phyloP scores from a whole-genome alignment of 306 rosid genomes.

The Cucumis hystrix region DNA sequence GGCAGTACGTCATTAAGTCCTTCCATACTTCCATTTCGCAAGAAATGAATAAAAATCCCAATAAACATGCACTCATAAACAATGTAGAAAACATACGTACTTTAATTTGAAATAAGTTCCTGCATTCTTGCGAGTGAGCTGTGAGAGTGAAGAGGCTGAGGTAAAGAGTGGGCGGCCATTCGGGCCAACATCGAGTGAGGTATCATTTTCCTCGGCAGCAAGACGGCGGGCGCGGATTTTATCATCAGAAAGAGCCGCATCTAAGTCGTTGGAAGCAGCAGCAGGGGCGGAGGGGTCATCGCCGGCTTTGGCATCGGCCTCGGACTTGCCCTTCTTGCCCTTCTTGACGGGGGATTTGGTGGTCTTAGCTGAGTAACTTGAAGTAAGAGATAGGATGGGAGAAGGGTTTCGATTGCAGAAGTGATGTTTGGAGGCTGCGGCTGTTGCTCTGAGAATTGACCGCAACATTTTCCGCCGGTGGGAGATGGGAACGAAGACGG shows the following conservation, averaged over 20 bases:
- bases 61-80: background rate
- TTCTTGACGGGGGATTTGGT: conserved; percentile 16
- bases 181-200: conserved; percentile 61
- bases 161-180: conserved; percentile 61
- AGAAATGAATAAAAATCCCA: background rate
- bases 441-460: conserved; percentile 27
- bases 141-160: conserved; percentile 38
- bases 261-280: conserved; percentile 15
- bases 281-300: conserved; percentile 10
- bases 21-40: conserved; percentile 14
- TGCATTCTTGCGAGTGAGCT: conserved; percentile 36
- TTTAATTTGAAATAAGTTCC: conserved; percentile 55
- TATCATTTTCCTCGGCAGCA: conserved; percentile 48
- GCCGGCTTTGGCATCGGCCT: conserved; percentile 24
- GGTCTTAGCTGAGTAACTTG: conserved; percentile 30
- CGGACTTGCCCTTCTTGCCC: conserved; percentile 17
- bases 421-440: conserved; percentile 19
- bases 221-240: conserved; percentile 54
- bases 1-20: conserved; percentile 46
- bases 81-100: conserved; percentile 18
- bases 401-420: conserved; percentile 13
- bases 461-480: conserved; percentile 34
- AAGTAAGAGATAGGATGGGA: conserved; percentile 11
- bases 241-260: conserved; percentile 26
- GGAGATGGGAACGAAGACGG: background rate